Evolutionary conservation across 768 basidiomycete genomes (phyloP), one percentile per base, ranked within the genome.

Genomic region (Hygrocybe punicea): DNA sequence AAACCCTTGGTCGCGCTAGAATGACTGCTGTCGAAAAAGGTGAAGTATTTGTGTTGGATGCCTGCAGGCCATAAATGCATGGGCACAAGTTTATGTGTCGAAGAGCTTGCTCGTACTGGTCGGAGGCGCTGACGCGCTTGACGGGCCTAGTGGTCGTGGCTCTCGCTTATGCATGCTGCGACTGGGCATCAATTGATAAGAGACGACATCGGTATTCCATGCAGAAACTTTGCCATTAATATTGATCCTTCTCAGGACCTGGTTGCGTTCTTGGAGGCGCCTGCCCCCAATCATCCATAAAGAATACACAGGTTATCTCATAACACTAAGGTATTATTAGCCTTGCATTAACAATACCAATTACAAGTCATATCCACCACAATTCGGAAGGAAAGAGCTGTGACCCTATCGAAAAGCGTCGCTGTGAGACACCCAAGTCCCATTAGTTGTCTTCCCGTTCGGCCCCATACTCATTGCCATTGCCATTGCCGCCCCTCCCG

Each of bases 241-340:
- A n/a, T 86, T n/a, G 85, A 86, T 61, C 84, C 85, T 1, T 77
- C 81, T 4, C 85, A 86, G 65, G 83, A 86, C 60, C 62, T 86
- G 46, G 70, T 85, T 36, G 75, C 79, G 7, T 64, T 81, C 14
- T 66, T 83, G 14, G 62, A 67, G 55, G 63, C 64, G 19, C 65
- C 65, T 25, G 64, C 25, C n/a, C n/a, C n/a, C n/a, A n/a, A n/a
- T n/a, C n/a, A n/a, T n/a, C n/a, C n/a, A n/a, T n/a, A n/a, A n/a
- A n/a, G n/a, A n/a, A n/a, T n/a, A n/a, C n/a, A n/a, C n/a, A n/a
- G n/a, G n/a, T n/a, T n/a, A n/a, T n/a, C n/a, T n/a, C n/a, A n/a
- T n/a, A n/a, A n/a, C n/a, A n/a, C n/a, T n/a, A n/a, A n/a, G n/a
- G n/a, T n/a, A n/a, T n/a, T n/a, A n/a, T n/a, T n/a, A n/a, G n/a